Base-by-base conservation (phyloP, 2,329 filamentous ascomycete species). In the Colletotrichum tamarilloi region DNA sequence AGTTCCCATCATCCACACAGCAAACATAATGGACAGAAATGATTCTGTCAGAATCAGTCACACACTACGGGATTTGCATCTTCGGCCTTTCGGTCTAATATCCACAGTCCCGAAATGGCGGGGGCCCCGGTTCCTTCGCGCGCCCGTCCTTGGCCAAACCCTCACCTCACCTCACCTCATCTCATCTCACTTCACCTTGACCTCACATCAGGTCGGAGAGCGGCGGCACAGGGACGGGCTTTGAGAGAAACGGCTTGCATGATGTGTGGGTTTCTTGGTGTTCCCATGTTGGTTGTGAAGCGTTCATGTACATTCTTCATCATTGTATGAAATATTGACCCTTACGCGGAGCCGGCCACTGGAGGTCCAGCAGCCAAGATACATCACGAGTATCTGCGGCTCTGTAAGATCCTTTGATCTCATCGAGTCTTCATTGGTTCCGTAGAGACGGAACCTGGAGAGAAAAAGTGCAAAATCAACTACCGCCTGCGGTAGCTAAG, bases 11-110 rank as follows among this genome's bases (percentile, higher is more conserved):
- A 22, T 62, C 19, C 19, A 22, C 14, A 22, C 12, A 32, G 3
- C 6, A 53, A 57, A 57, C 38, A 30, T 26, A 19, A 24, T 65
- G 60, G 52, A 62, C 67, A 70, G 60, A 70, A 66, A 35, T 19
- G 38, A 56, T 70, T 65, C 46, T 52, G 60, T 66, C 66, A 69
- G 58, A 12, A 69, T 65, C 38, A 49, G n/a, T 53, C 60, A 63
- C 26, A 0, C 19, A 49, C 28, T 58, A 62, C 35, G 49, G 56
- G 59, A 49, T 73, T 42, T 73, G 32, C 26, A 19, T 56, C 67
- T 53, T 70, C 67, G 67, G 59, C 35, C 60, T 28, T 73, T 70
- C 59, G 66, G 70, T 49, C 67, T 64, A 53, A 56, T 53, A 68
- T 24, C 35, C 28, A 59, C 59, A 69, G 24, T 35, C 58, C 53